Base-by-base conservation (phyloP, 768 basidiomycete genomes). In the Crassisporium funariophilum region DNA sequence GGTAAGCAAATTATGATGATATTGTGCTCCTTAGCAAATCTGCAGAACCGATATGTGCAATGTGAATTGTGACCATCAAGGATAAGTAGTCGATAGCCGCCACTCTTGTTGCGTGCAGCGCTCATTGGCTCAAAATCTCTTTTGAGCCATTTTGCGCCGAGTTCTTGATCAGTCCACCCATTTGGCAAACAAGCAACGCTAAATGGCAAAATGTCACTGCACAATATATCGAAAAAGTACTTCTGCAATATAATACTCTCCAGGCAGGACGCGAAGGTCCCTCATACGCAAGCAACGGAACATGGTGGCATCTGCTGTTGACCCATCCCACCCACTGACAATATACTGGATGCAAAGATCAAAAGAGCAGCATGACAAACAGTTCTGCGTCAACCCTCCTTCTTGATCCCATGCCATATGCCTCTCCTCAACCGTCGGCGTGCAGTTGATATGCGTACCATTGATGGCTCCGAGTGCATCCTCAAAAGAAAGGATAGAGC, bases 271-370 rank as follows among this genome's bases (percentile, higher is more conserved):
- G 0, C 20, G 25, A 16, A 75, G 56, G 47, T 67, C 60, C 5
- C 41, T 35, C 1, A 47, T 1, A 2, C 54, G 48, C 12, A 67
- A 65, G 55, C 67, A 29, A 1, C 56, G 25, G 53, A 58, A 73
- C 16, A 73, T 58, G 2, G 44, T 31, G 10, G 59, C 52, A 60
- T 76, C 68, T 5, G 69, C 53, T 2, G 63, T 60, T 39, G 63
- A 65, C 4, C 73, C 74, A 22, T 76, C 73, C 71, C 71, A 74
- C 3, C 72, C 67, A 46, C 60, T 66, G 7, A 69, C 54, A 5
- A 70, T 25, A 53, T 74, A 76, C 4, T 53, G 47, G 41, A 75
- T 71, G 1, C 35, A 17, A 21, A 74, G 41, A 23, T 59, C 39
- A 38, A 72, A 74, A 0, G 53, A 50, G 15, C 62, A 68, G 5